Evolutionary conservation across 495 filamentous ascomycete species (phyloP).

Genomic region (Aspergillus haitiensis): DNA sequence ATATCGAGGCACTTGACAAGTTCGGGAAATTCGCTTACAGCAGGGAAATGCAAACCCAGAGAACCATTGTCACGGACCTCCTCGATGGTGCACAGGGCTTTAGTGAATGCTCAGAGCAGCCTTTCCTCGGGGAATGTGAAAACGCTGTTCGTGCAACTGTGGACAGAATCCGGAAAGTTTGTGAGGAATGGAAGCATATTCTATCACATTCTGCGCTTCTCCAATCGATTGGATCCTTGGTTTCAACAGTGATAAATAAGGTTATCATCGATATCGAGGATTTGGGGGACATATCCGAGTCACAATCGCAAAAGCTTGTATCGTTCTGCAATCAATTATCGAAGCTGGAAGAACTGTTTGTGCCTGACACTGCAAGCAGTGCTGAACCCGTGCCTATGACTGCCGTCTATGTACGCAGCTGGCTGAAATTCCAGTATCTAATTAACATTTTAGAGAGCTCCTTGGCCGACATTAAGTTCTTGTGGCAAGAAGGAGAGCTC

Average conservation of each 20-base stretch:
- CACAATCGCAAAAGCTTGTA: slow-evolving; percentile 79
- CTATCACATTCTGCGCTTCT: slow-evolving; percentile 78
- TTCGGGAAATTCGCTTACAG: slow-evolving; percentile 84
- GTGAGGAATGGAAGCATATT: slow-evolving; percentile 74
- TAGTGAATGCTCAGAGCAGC: slow-evolving; percentile 58
- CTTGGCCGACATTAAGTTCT: slow-evolving; percentile 80
- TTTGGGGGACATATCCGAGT: slow-evolving; percentile 78
- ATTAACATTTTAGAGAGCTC: slow-evolving; percentile 87
- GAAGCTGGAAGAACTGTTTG: slow-evolving; percentile 71
- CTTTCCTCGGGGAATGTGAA: slow-evolving; percentile 65
- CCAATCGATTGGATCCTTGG: slow-evolving; percentile 79
- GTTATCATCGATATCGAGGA: slow-evolving; percentile 85
- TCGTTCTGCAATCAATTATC: slow-evolving; percentile 70
- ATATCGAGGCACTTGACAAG: slow-evolving; percentile 68
- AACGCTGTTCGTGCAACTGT: slow-evolving; percentile 68
- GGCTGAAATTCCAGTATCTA: slow-evolving; percentile 89
- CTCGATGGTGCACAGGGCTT: slow-evolving; percentile 76
- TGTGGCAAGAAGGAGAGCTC: slow-evolving; percentile 86
- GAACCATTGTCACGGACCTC: slow-evolving; percentile 78
- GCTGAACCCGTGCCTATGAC: slow-evolving; percentile 61
- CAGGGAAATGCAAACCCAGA: slow-evolving; percentile 82
- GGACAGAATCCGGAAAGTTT: slow-evolving; percentile 65
- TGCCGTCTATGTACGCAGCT: slow-evolving; percentile 74
- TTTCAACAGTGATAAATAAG: slow-evolving; percentile 77
- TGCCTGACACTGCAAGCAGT: slow-evolving; percentile 49